Base-by-base conservation (phyloP, 495 filamentous ascomycete species). In the Gamarada debralockiae region DNA sequence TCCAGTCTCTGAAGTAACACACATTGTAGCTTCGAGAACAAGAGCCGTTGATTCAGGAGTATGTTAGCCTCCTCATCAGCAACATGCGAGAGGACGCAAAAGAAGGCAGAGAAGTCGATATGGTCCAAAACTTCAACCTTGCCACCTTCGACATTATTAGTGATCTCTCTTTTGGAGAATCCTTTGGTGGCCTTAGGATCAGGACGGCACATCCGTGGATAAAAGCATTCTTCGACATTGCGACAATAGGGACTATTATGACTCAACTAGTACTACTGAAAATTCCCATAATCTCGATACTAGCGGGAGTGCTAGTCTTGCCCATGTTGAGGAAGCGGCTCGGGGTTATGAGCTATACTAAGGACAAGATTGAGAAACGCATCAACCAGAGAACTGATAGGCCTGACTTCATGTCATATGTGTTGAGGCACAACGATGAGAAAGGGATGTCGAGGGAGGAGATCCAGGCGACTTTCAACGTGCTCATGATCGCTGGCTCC, bases 121-220 rank as follows among this genome's bases (percentile, higher is more conserved):
- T 82, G 23, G 63, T 63, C n/a, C 55, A 65, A 4, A 74, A 69
- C 76, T 73, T 71, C 47, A 78, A 80, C 52, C 79, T 69, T 17
- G 67, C 67, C 3, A 80, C 76, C 0, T 84, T 84, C 57, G 80
- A 86, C 53, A 73, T 84, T 41, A 76, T 84, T 39, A 77, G 76
- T 0, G 77, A 83, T 50, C 67, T 83, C 12, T 64, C 72, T 1
- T 81, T 81, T 50, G 75, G 73, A 0, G 74, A 80, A 48, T 63
- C 76, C 0, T 74, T 82, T 42, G 66, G 70, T 36, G 74, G 71
- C 46, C 67, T 84, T 3, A 53, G 74, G 14, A 59, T 70, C 15
- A 65, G 66, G 0, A 63, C 66, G 21, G 68, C 73, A 44, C 70
- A 75, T 50, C 59, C 57, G 2, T 82, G 73, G 76, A 63, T 80